Percentiles rank a stretch among this genome's conserved stretches.
Conservation (phyloP, 2,329 filamentous ascomycete genomes). For the Nemania sp. region DNA sequence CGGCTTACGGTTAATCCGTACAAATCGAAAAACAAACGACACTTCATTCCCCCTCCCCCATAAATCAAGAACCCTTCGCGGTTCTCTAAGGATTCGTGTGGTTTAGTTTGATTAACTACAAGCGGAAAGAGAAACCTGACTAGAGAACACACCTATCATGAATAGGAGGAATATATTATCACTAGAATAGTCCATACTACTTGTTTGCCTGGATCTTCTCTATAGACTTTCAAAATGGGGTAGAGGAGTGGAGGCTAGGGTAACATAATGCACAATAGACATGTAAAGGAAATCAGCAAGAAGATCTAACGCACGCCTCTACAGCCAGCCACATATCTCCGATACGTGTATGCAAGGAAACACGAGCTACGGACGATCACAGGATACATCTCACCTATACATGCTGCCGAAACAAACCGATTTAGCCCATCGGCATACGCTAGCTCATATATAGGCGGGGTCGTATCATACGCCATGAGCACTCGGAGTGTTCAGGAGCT, state of each 20-base stretch:
- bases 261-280: neutral
- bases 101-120: too few species aligned
- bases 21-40: too few species aligned
- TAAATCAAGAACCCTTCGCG: too few species aligned
- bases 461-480: neutral
- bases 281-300: neutral
- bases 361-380: neutral
- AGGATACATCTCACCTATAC: neutral
- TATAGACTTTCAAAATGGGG: neutral
- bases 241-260: neutral
- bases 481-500: neutral
- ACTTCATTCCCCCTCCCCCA: too few species aligned
- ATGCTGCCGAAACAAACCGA: neutral
- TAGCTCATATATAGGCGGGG: neutral
- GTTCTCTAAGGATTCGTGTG: too few species aligned
- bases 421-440: neutral
- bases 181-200: neutral
- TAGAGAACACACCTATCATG: too few species aligned
- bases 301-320: neutral
- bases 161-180: too few species aligned
- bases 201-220: neutral
- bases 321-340: neutral
- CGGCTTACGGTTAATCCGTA: too few species aligned
- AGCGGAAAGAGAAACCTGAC: too few species aligned
- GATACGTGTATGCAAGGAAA: neutral